These are phyloP conservation scores for Echinosophora koreensis DNA, from an alignment of 306 rosid species.

Conservation along the genomic window DNA sequence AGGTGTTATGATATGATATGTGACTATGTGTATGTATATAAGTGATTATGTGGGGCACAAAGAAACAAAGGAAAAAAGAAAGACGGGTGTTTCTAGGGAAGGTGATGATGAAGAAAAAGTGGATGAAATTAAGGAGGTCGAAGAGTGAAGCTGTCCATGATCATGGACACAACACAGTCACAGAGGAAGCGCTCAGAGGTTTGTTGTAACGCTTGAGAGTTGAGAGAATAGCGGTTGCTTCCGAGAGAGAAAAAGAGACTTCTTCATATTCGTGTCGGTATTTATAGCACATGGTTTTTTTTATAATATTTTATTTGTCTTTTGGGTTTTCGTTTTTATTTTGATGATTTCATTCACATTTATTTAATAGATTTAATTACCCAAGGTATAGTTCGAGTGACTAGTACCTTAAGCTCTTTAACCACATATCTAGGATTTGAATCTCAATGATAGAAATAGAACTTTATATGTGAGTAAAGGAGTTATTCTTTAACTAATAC, in stretches of 20 bases:
- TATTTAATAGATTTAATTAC: no score
- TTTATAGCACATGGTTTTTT: constrained; percentile 45
- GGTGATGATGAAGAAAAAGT: neutral
- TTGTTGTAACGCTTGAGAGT: constrained; percentile 29
- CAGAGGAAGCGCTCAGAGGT: constrained; percentile 44
- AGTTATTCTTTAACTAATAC: no score
- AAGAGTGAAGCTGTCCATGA: neutral
- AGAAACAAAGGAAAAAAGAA: neutral
- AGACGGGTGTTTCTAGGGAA: no score
- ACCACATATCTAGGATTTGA: no score
- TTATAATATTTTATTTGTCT: neutral
- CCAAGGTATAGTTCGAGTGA: no score
- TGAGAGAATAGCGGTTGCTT: constrained; percentile 22
- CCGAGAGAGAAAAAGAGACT: neutral
- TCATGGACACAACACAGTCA: neutral
- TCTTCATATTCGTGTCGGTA: constrained; percentile 13
- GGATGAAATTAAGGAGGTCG: constrained; percentile 37
- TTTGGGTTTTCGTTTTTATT: neutral
- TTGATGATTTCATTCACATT: neutral
- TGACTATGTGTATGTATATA: no score
- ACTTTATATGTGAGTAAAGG: no score
- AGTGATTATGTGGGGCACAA: no score
- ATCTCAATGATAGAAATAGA: no score
- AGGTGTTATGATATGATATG: neutral
- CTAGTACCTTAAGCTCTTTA: no score